Percentiles rank a stretch among this genome's conserved stretches.
Evolutionary conservation across 306 rosid genomes (phyloP).

Genomic region (Cercis canadensis): DNA sequence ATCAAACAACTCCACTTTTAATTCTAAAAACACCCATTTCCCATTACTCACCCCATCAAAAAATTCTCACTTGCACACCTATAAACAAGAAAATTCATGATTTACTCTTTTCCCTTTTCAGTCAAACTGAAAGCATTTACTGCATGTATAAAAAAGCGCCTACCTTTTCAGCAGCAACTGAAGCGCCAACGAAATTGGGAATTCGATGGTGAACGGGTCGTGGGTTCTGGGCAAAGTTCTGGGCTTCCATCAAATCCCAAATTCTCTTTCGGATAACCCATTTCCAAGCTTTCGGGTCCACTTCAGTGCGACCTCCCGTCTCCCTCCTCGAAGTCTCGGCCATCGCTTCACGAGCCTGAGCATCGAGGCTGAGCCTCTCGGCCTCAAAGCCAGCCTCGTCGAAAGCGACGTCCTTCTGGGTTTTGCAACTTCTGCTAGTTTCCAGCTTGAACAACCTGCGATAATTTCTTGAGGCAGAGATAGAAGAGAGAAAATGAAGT

Average conservation of each 20-base stretch:
- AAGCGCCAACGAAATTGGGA: slow-evolving; percentile 86
- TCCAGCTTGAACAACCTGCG: slow-evolving; percentile 40
- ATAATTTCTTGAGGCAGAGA: slow-evolving; percentile 28
- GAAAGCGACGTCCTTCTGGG: slow-evolving; percentile 36
- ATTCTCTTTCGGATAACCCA: slow-evolving; percentile 85
- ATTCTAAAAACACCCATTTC: slow-evolving; percentile 10
- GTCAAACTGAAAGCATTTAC: background rate
- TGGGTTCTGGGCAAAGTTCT: slow-evolving; percentile 68
- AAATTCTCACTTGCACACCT: background rate
- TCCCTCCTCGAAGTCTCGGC: slow-evolving; percentile 53
- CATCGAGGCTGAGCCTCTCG: slow-evolving; percentile 72
- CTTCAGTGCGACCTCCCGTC: slow-evolving; percentile 24
- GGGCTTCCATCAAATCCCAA: slow-evolving; percentile 83
- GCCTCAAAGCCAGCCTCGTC: slow-evolving; percentile 83
- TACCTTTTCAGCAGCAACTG: slow-evolving; percentile 75
- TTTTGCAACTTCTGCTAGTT: background rate
- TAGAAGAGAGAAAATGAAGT: slow-evolving; percentile 23
- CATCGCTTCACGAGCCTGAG: slow-evolving; percentile 75
- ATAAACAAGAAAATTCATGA: background rate
- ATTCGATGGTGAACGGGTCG: slow-evolving; percentile 94
- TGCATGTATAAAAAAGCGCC: background rate
- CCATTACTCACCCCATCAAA: slow-evolving; percentile 18
- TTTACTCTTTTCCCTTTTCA: background rate
- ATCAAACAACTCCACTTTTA: slow-evolving; percentile 17
- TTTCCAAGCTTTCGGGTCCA: slow-evolving; percentile 91